A percentile compares a stretch with the other conserved stretches of the same genome.
These are phyloP conservation scores for Mentha longifolia DNA, from an alignment of 257 asterid genomes.

Conservation along the genomic window DNA sequence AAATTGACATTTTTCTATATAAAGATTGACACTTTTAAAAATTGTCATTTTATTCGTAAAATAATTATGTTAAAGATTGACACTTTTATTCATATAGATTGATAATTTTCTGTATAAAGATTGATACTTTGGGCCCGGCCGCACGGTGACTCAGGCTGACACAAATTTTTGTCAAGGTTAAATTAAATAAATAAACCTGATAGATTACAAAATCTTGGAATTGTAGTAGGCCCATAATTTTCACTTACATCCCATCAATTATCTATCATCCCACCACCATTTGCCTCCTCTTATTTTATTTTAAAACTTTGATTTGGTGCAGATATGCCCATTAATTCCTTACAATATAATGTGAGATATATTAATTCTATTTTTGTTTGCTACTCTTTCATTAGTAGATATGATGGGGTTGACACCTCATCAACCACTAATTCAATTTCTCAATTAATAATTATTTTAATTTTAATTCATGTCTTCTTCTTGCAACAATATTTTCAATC, in stretches of 20 bases:
- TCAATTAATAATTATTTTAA: neutral
- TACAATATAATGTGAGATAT: conserved; percentile 2
- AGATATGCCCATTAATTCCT: conserved; percentile 41
- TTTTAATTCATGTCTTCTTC: neutral
- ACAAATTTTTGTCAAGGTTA: too few species aligned
- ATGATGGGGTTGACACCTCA: conserved; percentile 48
- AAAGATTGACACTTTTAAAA: too few species aligned
- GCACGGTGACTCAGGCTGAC: too few species aligned
- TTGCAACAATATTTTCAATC: neutral
- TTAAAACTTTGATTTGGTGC: conserved; percentile 31
- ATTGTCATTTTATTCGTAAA: too few species aligned
- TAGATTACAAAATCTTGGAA: conserved; percentile 17
- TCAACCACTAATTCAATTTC: conserved; percentile 42
- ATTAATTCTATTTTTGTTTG: conserved; percentile 41
- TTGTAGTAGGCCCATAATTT: conserved; percentile 35
- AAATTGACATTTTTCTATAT: too few species aligned
- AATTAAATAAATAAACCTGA: conserved; percentile 11
- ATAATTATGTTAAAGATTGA: too few species aligned
- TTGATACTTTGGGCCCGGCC: too few species aligned
- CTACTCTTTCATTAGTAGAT: conserved; percentile 38
- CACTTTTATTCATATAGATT: too few species aligned
- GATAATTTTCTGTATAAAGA: too few species aligned
- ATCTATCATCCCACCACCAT: conserved; percentile 47
- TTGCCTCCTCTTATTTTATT: conserved; percentile 37
- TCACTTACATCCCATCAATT: conserved; percentile 59